Conservation (phyloP, 495 filamentous ascomycete genomes). For the Durotheca rogersii region DNA sequence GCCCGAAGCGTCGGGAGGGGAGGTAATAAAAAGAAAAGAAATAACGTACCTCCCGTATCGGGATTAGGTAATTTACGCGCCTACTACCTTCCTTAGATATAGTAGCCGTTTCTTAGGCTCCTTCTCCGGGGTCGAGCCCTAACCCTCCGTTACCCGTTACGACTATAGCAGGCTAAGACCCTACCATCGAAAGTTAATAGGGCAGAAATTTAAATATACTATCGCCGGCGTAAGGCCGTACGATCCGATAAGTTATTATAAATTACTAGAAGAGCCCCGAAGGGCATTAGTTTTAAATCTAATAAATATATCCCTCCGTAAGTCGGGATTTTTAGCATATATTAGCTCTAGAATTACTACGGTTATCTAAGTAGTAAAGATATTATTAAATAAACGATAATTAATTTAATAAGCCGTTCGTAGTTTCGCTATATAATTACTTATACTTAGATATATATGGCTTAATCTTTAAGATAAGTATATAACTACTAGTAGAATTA, state of each 20-base stretch:
- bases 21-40: too few species aligned
- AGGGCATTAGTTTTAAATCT: conserved; percentile 69
- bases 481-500: conserved; percentile 73
- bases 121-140: conserved; percentile 50
- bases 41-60: conserved; percentile 49
- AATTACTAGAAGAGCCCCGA: conserved; percentile 63
- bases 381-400: neutral
- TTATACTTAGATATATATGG: conserved; percentile 74
- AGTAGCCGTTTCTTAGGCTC: conserved; percentile 48
- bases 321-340: conserved; percentile 68
- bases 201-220: conserved; percentile 68
- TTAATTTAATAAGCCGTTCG: conserved; percentile 68
- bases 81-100: conserved; percentile 51
- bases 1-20: too few species aligned
- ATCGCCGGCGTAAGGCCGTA: conserved; percentile 64
- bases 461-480: conserved; percentile 75
- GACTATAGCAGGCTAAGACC: conserved; percentile 55
- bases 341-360: conserved; percentile 76
- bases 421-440: conserved; percentile 67
- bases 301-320: conserved; percentile 68
- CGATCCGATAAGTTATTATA: conserved; percentile 67
- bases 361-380: conserved; percentile 68
- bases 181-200: conserved; percentile 64
- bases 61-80: conserved; percentile 55
- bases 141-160: conserved; percentile 56